Evolutionary conservation across 2,329 filamentous ascomycete species (phyloP).

Genomic region (Exophiala bonariae): DNA sequence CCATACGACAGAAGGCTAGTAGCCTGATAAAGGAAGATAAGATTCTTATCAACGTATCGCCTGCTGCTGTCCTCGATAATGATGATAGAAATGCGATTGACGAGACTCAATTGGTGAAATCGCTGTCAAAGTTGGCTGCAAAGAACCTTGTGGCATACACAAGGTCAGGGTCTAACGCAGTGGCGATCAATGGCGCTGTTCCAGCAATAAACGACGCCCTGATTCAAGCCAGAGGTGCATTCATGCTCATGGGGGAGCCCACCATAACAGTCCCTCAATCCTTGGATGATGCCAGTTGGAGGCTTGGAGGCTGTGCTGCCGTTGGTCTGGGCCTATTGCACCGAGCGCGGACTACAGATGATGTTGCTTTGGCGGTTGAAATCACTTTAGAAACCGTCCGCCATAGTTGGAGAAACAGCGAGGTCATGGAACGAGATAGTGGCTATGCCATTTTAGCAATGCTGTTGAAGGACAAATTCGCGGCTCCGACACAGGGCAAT

Average conservation of each 20-base stretch:
- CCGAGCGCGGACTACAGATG: conserved; percentile 67
- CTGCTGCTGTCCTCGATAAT: conserved; percentile 76
- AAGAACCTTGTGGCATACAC: conserved; percentile 68
- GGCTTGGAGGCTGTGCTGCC: conserved; percentile 85
- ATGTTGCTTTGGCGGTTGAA: conserved; percentile 74
- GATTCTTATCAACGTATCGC: conserved; percentile 79
- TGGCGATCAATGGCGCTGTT: conserved; percentile 85
- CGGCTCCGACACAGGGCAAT: conserved; percentile 10
- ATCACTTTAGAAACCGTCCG: conserved; percentile 83
- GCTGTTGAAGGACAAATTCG: conserved; percentile 78
- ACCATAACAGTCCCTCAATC: conserved; percentile 78
- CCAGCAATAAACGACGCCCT: conserved; percentile 87
- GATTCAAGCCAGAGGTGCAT: conserved; percentile 76
- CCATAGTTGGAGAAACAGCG: conserved; percentile 94
- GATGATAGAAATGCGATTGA: conserved; percentile 71
- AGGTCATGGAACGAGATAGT: conserved; percentile 95
- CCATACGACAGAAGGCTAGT: conserved; percentile 83
- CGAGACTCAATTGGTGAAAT: conserved; percentile 73
- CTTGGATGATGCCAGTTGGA: conserved; percentile 90
- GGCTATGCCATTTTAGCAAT: conserved; percentile 87
- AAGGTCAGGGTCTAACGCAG: conserved; percentile 70
- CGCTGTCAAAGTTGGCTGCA: conserved; percentile 70
- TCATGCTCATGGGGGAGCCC: conserved; percentile 78
- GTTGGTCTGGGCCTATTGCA: conserved; percentile 84
- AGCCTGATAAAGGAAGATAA: conserved; percentile 77